Conservation (phyloP, 768 basidiomycete species). For the Clitopilus hobsonii region DNA sequence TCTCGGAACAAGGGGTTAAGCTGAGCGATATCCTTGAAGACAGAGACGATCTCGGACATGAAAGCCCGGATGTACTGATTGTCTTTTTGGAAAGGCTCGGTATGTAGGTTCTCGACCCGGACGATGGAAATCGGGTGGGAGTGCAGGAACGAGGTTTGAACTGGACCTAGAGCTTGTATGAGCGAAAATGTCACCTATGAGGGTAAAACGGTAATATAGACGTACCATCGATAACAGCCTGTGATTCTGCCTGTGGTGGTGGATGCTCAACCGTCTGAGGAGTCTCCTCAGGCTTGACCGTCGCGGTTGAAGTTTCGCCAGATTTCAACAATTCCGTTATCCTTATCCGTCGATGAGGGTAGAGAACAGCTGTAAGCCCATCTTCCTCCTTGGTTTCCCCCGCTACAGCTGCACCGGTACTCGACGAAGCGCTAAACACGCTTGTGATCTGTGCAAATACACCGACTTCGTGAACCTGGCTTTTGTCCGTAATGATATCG, state of each 20-base stretch:
- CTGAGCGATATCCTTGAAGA: constrained; percentile 98
- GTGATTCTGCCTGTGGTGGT: constrained; percentile 23
- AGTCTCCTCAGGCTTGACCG: constrained; percentile 33
- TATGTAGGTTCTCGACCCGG: constrained; percentile 77
- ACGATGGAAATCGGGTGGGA: constrained; percentile 83
- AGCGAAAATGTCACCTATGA: not conserved
- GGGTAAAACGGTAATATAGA: not conserved
- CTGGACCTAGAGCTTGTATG: constrained; percentile 38
- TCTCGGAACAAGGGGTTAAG: constrained; percentile 97
- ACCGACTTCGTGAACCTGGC: constrained; percentile 88
- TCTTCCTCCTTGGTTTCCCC: constrained; percentile 68
- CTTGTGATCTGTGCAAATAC: constrained; percentile 98
- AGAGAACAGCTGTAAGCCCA: constrained; percentile 90
- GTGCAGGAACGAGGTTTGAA: constrained; percentile 84
- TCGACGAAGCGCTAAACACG: constrained; percentile 58
- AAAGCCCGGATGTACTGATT: constrained; percentile 94
- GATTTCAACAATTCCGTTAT: constrained; percentile 84
- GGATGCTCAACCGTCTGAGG: constrained; percentile 47
- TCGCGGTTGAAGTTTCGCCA: constrained; percentile 37
- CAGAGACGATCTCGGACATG: constrained; percentile 93
- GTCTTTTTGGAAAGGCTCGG: constrained; percentile 85
- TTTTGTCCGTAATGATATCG: constrained; percentile 85
- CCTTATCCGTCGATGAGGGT: constrained; percentile 86
- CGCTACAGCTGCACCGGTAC: constrained; percentile 30
- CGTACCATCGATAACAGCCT: constrained; percentile 12